These are phyloP conservation scores for Vitis hybrid DNA, from an alignment of 177 flowering plant species.

Conservation along the genomic window DNA sequence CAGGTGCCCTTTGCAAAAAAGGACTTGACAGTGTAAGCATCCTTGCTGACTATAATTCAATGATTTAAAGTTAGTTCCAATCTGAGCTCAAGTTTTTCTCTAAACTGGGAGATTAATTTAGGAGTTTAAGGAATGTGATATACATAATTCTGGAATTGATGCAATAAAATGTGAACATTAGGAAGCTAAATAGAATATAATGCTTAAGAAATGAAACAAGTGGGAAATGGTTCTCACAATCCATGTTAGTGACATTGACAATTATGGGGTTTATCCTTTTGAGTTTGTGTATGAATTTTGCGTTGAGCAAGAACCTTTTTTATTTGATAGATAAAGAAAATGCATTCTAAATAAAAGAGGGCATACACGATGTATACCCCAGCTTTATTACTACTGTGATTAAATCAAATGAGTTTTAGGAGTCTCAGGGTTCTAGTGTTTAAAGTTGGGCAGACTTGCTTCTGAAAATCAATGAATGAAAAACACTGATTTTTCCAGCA, in stretches of 20 bases:
- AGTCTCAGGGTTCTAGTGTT: too few species aligned
- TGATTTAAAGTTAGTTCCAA: background rate
- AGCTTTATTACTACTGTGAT: too few species aligned
- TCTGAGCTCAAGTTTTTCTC: background rate
- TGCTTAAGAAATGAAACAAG: background rate
- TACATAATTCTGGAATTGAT: background rate
- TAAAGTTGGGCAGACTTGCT: too few species aligned
- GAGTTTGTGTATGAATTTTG: too few species aligned
- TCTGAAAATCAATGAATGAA: too few species aligned
- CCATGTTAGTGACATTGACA: background rate
- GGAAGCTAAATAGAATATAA: background rate
- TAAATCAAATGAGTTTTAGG: too few species aligned
- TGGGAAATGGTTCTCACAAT: background rate
- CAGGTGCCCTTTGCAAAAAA: conserved; percentile 73
- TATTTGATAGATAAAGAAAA: too few species aligned
- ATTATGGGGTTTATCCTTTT: too few species aligned
- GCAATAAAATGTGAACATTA: background rate
- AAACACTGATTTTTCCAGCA: too few species aligned
- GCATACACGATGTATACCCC: too few species aligned
- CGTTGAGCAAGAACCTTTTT: background rate
- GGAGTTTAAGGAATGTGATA: background rate
- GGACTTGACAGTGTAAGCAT: conserved; percentile 64
- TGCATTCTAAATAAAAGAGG: too few species aligned
- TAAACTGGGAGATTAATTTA: background rate
- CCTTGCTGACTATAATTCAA: background rate